Conservation (phyloP, 2,329 filamentous ascomycete genomes). For the Neofusicoccum cordaticola region DNA sequence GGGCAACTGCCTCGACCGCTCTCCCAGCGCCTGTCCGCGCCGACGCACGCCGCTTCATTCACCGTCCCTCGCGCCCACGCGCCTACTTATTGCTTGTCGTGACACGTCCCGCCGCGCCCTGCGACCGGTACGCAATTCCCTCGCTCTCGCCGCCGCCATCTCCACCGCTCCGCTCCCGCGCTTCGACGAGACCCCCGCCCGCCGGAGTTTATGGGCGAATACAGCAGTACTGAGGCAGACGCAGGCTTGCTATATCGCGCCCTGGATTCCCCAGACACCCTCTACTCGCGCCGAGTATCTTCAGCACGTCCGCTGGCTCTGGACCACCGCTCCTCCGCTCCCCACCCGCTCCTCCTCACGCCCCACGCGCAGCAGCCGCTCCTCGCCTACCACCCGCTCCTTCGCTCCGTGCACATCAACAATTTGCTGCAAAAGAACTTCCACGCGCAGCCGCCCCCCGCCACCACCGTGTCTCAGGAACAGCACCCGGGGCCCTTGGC, state of each 20-base stretch:
- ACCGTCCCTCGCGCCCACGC: not conserved
- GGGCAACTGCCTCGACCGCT: constrained; percentile 17
- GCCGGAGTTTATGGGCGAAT: constrained; percentile 25
- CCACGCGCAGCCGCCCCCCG: constrained; percentile 24
- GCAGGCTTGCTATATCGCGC: constrained; percentile 21
- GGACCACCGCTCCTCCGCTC: constrained; percentile 17
- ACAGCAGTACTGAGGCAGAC: constrained; percentile 16
- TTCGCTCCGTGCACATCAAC: constrained; percentile 27
- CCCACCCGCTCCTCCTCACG: constrained; percentile 17
- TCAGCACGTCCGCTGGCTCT: constrained; percentile 18
- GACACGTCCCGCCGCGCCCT: constrained; percentile 16
- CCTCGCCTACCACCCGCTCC: constrained; percentile 27
- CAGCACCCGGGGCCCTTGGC: constrained; percentile 14
- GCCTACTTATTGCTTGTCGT: constrained; percentile 14
- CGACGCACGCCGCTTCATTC: constrained; percentile 7
- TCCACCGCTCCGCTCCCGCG: constrained; percentile 16
- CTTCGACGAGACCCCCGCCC: constrained; percentile 6
- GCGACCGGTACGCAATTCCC: constrained; percentile 15
- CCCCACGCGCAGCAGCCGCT: constrained; percentile 22
- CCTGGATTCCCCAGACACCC: constrained; percentile 20
- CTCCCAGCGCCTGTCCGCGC: constrained; percentile 6
- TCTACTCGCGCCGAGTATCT: constrained; percentile 17
- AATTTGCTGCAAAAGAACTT: constrained; percentile 24
- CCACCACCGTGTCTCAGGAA: constrained; percentile 41
- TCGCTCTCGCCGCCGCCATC: constrained; percentile 12